Evolutionary conservation across 805 yeast genomes (phyloP), one percentile per base, ranked within the genome.

Genomic region (Ogataea saltuana): DNA sequence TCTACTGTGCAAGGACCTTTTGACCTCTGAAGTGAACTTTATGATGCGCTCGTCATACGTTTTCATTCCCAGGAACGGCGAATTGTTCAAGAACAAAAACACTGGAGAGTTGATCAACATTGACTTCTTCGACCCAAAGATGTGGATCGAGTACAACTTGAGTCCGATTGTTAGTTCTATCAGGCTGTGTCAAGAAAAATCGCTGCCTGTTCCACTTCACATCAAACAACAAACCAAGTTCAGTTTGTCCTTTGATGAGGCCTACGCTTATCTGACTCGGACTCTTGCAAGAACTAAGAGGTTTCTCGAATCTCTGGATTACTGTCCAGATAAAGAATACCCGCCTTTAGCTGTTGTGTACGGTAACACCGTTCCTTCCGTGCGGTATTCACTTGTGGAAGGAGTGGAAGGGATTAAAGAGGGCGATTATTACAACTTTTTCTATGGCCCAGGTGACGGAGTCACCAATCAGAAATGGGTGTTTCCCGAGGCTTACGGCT

Each of bases 401-500:
- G 77, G 82, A 5, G 59, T 59, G 9, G 75, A 82, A 32, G 93
- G 80, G 27, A 80, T 90, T 45, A 72, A 67, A 44, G 71, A 75
- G 29, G 96, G 96, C 3, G 75, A 79, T 50, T 89, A 85, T 65
- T 80, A 75, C 49, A 83, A 86, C 54, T 84, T 88, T 54, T 79
- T 75, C 54, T 89, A 87, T 56, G 96, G 95, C 0, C 87, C 88
- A 4, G 97, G 97, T 12, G 97, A 90, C 61, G 97, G 97, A 32
- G 97, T 90, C 15, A 88, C 88, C 1, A 86, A 86, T 63, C 86
- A 84, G 51, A 78, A 78, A 49, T 84, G 89, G 85, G 64, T 86
- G 37, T 77, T 89, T 78, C 97, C 97, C 0, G 86, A 84, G 51
- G 52, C 50, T 16, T 73, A 74, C 49, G 95, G 91, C 0, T 88